phyloP scores from a whole-genome alignment of 2,329 filamentous ascomycete genomes.

The Tolypocladium album region DNA sequence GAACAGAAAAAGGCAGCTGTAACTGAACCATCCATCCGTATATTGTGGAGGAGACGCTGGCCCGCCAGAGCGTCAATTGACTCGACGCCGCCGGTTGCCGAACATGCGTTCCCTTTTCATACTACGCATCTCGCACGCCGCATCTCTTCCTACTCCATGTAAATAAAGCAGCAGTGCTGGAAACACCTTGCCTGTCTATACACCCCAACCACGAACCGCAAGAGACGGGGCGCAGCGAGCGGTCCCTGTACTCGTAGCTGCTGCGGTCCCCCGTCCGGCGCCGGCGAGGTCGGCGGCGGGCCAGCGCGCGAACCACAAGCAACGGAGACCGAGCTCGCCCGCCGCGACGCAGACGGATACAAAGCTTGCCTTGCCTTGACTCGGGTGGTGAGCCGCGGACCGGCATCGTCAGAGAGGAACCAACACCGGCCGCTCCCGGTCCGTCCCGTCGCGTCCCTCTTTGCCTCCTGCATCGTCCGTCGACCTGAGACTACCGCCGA shows the following conservation, averaged over 20 bases:
- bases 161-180: too few relatives aligned
- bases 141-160: too few relatives aligned
- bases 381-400: not conserved
- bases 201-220: too few relatives aligned
- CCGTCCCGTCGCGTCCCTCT: not conserved
- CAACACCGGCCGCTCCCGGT: not conserved
- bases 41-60: too few relatives aligned
- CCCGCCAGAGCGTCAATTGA: not conserved
- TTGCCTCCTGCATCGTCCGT: not conserved
- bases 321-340: constrained; percentile 1
- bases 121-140: too few relatives aligned
- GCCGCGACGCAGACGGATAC: not conserved
- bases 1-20: not conserved
- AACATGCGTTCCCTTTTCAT: too few relatives aligned
- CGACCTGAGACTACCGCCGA: not conserved
- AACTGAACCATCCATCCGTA: too few relatives aligned
- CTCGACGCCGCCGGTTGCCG: not conserved
- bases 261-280: not conserved
- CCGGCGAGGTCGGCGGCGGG: not conserved
- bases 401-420: not conserved
- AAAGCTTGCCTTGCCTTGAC: not conserved
- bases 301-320: not conserved
- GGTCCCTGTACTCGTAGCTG: too few relatives aligned
- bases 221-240: too few relatives aligned
- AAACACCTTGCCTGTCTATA: too few relatives aligned